phyloP scores from a whole-genome alignment of 2,329 filamentous ascomycete species.

The Macrophomina phaseolina region DNA sequence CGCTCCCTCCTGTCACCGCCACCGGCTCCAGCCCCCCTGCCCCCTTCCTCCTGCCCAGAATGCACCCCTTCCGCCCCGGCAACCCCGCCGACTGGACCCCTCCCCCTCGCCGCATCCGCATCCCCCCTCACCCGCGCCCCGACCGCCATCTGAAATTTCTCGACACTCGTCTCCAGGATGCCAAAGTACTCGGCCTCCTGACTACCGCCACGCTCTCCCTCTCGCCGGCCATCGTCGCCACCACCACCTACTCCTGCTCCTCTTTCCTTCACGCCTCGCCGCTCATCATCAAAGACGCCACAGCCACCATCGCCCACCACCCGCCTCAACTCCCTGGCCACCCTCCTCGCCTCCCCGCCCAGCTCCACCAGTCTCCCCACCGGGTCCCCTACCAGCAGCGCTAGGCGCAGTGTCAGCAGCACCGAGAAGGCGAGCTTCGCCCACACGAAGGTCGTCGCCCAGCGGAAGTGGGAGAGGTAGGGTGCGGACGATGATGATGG shows the following conservation, averaged over 20 bases:
- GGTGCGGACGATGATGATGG: not conserved
- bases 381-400: conserved; percentile 54
- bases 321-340: conserved; percentile 51
- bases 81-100: conserved; percentile 19
- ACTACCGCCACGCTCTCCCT: not conserved
- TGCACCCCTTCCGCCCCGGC: not conserved
- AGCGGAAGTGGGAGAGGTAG: conserved; percentile 59
- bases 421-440: conserved; percentile 65
- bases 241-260: too few species aligned
- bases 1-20: conserved; percentile 20
- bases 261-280: conserved; percentile 35
- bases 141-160: conserved; percentile 57
- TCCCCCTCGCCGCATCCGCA: conserved; percentile 37
- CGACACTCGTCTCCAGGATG: conserved; percentile 56
- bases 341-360: conserved; percentile 50
- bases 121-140: not conserved
- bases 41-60: not conserved
- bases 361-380: conserved; percentile 48
- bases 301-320: conserved; percentile 30
- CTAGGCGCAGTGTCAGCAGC: conserved; percentile 59
- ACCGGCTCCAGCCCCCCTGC: not conserved
- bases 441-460: conserved; percentile 65
- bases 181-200: conserved; percentile 53
- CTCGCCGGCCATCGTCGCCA: too few species aligned
- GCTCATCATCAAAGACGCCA: not conserved